Evolutionary conservation across 2,329 filamentous ascomycete genomes (phyloP).

Genomic region (Botrytis porri): DNA sequence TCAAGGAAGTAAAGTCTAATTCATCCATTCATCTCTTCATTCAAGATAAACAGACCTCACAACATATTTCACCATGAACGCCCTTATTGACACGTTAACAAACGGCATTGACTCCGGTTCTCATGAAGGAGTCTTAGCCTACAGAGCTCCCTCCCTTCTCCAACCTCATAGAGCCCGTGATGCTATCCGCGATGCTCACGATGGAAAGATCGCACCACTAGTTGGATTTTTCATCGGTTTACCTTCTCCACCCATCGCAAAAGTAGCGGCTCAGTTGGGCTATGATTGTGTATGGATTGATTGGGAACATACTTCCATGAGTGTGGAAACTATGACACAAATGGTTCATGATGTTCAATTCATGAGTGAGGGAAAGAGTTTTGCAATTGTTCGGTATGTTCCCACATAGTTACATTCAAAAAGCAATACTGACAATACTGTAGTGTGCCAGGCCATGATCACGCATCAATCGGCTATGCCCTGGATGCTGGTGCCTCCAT

Average conservation of each 20-base stretch:
- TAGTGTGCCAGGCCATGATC: constrained; percentile 46
- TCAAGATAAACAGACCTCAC: neutral
- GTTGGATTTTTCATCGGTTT: constrained; percentile 45
- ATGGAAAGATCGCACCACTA: constrained; percentile 46
- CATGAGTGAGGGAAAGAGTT: constrained; percentile 46
- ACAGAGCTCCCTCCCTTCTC: constrained; percentile 46
- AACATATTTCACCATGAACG: neutral
- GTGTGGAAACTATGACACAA: constrained; percentile 50
- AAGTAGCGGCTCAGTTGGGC: constrained; percentile 44
- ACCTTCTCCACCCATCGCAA: constrained; percentile 42
- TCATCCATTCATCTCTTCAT: no score
- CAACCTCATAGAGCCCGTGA: constrained; percentile 47
- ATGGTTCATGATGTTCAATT: constrained; percentile 49
- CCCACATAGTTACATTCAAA: neutral
- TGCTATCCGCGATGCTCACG: constrained; percentile 47
- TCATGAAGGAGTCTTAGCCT: constrained; percentile 42
- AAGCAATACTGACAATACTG: neutral
- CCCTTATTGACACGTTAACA: neutral
- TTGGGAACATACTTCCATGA: constrained; percentile 48
- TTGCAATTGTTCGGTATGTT: constrained; percentile 45
- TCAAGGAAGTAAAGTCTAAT: neutral
- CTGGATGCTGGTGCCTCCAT: constrained; percentile 50
- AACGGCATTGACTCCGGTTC: neutral
- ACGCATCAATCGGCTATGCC: constrained; percentile 47
- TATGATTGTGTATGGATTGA: constrained; percentile 48